Evolutionary conservation across 257 asterid species (phyloP).

Genomic region (Fraxinus pennsylvanica): DNA sequence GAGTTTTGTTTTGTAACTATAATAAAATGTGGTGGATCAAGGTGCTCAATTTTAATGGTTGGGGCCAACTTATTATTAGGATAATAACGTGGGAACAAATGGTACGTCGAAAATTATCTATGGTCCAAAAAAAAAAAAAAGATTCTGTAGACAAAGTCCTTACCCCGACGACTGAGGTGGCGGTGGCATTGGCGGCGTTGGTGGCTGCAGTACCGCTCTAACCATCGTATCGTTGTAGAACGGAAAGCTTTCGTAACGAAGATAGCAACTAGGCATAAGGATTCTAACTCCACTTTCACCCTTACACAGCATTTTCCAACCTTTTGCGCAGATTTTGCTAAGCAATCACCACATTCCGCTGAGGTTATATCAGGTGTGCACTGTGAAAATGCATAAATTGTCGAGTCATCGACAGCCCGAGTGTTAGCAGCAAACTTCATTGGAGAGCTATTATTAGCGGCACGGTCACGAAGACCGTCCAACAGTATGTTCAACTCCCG

Average conservation of each 20-base stretch:
- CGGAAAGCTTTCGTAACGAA: slow-evolving; percentile 16
- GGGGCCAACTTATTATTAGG: neutral
- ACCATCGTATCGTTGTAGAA: neutral
- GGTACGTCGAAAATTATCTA: no score
- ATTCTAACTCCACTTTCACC: slow-evolving; percentile 14
- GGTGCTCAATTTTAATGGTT: neutral
- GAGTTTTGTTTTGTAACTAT: no score
- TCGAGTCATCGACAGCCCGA: neutral
- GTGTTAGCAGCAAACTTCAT: slow-evolving; percentile 26
- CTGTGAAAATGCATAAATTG: slow-evolving; percentile 2
- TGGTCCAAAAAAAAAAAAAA: no score
- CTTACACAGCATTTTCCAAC: neutral
- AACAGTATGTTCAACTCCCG: neutral
- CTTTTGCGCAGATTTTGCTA: neutral
- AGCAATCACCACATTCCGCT: neutral
- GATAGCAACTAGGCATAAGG: slow-evolving; percentile 20
- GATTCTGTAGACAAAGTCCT: neutral
- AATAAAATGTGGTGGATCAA: no score
- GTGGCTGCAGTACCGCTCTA: neutral
- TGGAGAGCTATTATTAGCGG: neutral
- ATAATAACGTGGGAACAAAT: neutral
- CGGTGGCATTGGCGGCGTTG: neutral
- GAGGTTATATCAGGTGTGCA: neutral
- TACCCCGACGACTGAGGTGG: neutral
- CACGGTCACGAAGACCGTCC: neutral